Evolutionary conservation across 768 basidiomycete genomes (phyloP).

Genomic region (Tulasnella sp.): DNA sequence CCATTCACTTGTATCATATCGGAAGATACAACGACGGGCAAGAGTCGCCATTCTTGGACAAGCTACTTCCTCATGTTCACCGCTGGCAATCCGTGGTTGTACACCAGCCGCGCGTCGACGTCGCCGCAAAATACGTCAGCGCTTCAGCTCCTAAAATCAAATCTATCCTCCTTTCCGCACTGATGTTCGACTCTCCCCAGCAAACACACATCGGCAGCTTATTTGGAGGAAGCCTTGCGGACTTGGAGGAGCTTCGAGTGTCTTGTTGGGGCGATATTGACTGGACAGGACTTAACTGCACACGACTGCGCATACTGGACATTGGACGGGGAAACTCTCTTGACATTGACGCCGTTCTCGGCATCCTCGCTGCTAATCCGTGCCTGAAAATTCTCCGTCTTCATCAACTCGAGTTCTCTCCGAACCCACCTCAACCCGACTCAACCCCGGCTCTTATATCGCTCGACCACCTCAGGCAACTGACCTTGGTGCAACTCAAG

Average conservation of each 20-base stretch:
- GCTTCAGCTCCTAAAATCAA: not conserved
- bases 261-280: not conserved
- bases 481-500: not conserved
- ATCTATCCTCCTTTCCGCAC: not conserved
- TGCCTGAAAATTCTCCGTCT: not conserved
- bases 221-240: not conserved
- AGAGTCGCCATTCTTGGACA: not conserved
- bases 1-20: not conserved
- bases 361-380: not conserved
- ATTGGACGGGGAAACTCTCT: not conserved
- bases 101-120: not conserved
- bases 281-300: not conserved
- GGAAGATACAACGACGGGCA: too few species aligned
- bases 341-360: not conserved
- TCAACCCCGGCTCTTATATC: too few species aligned
- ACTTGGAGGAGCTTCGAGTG: not conserved
- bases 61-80: not conserved
- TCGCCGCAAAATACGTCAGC: not conserved
- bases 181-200: not conserved
- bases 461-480: too few species aligned
- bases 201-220: not conserved
- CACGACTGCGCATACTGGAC: not conserved
- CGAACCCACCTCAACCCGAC: not conserved
- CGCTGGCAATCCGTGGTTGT: not conserved
- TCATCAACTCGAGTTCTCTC: not conserved